These are phyloP conservation scores for Strobilomyces confusus DNA, from an alignment of 768 basidiomycete genomes.

Conservation along the genomic window DNA sequence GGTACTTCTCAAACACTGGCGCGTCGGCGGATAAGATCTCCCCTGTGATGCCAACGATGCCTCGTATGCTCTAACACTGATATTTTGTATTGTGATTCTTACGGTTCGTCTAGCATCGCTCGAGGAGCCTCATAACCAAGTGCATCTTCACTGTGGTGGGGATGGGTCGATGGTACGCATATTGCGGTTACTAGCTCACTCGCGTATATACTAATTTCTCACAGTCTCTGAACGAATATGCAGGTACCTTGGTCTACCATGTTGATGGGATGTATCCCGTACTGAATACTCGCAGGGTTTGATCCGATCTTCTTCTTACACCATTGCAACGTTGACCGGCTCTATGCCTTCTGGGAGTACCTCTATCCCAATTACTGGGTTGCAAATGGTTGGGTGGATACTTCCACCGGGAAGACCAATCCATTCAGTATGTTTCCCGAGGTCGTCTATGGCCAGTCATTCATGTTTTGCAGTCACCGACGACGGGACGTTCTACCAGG, in stretches of 20 bases:
- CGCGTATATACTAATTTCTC: not conserved
- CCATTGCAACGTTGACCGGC: constrained; percentile 17
- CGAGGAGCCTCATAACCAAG: constrained; percentile 19
- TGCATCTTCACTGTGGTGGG: constrained; percentile 17
- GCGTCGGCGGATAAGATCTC: not conserved
- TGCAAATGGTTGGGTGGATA: constrained; percentile 7
- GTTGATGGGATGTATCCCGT: not conserved
- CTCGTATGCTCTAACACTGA: not conserved
- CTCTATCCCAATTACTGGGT: constrained; percentile 19
- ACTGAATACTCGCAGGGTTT: constrained; percentile 1
- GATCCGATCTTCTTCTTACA: constrained; percentile 21
- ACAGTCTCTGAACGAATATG: constrained; percentile 17
- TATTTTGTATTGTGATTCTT: not conserved
- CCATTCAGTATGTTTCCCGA: constrained; percentile 8
- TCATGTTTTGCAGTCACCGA: not conserved
- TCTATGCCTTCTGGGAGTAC: constrained; percentile 22
- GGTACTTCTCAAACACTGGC: constrained; percentile 11
- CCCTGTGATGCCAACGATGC: not conserved
- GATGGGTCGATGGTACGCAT: constrained; percentile 16
- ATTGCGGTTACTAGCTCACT: not conserved
- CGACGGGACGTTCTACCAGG: constrained; percentile 1
- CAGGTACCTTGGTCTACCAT: constrained; percentile 3
- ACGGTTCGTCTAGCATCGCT: constrained; percentile 9
- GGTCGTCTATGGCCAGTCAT: not conserved
- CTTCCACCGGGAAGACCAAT: not conserved